phyloP scores from a whole-genome alignment of 2,329 filamentous ascomycete genomes.

The Dothiorella sarmentorum region DNA sequence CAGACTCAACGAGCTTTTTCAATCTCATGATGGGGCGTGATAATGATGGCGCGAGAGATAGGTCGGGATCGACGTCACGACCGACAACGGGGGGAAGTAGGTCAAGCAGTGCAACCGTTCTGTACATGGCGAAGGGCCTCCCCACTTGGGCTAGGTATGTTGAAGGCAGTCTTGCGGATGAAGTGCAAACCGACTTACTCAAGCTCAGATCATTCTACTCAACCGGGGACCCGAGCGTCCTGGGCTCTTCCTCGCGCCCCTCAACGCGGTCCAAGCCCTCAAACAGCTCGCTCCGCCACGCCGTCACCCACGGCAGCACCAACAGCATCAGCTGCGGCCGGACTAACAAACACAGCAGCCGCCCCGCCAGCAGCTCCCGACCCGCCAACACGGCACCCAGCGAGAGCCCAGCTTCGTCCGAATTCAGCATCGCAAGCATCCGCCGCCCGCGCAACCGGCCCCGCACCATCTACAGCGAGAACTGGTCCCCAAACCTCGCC shows the following conservation, averaged over 20 bases:
- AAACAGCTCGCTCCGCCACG: neutral
- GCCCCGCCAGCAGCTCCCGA: neutral
- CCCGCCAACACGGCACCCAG: constrained; percentile 11
- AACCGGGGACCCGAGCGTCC: constrained; percentile 3
- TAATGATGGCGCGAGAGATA: neutral
- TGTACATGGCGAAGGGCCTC: neutral
- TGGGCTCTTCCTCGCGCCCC: constrained; percentile 2
- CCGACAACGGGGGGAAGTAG: neutral
- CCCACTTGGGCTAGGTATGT: constrained; percentile 17
- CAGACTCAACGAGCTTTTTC: constrained; percentile 10
- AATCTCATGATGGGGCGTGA: neutral
- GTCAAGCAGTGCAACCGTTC: constrained; percentile 1
- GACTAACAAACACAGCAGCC: neutral
- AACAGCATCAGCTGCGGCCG: neutral
- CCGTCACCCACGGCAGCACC: neutral
- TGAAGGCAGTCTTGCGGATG: too few relatives aligned
- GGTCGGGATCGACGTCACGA: neutral
- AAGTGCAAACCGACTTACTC: neutral
- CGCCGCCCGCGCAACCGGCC: constrained; percentile 16
- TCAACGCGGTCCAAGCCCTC: constrained; percentile 4
- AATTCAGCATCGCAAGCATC: constrained; percentile 15
- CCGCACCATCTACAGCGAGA: constrained; percentile 16
- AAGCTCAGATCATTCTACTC: constrained; percentile 9
- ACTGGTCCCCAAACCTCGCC: neutral
- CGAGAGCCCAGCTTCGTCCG: constrained; percentile 9